Base-by-base conservation (phyloP, 2,329 filamentous ascomycete genomes). In the Ophiocordyceps camponoti-rufipedis region DNA sequence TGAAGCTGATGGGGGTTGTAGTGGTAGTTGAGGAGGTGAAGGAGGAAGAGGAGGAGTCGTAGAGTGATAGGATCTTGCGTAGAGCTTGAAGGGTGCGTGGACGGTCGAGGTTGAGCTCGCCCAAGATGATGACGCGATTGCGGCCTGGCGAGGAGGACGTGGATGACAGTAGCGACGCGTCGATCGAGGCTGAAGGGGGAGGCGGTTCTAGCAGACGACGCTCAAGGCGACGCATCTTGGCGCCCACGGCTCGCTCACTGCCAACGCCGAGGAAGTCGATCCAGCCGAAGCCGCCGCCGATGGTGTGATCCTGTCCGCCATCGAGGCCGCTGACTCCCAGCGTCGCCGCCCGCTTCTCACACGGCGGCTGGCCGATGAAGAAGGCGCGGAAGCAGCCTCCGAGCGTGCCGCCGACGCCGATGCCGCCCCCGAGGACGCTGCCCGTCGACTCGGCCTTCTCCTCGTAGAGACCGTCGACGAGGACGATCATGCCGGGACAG, bases 401-500 rank as follows among this genome's bases (percentile, higher is more conserved):
- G 47, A 96, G 85, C 0, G 82, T 85, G 13, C 88, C 89, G 39
- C 89, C 89, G 28, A 95, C 79, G 40, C 89, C 89, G 43, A 78
- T 82, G 51, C 78, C 82, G 5, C 82, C 81, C 44, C 85, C 83
- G 5, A 93, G 69, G 0, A 76, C 78, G 18, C 78, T 80, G 14
- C 80, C 79, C 2, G 71, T 65, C 18, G 76, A 79, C 50, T 80
- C 74, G 49, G 87, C 85, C 54, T 94, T 87, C 59, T 96, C 91
- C 58, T 94, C 87, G 56, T 98, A 98, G n/a, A 89, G 79, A 7
- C 91, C 91, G 55, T 98, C 91, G 0, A 95, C 78, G 0, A 98
- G 72, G 4, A 96, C 84, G 43, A 98, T 84, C 87, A 96, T 96
- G 3, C 93, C 93, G 0, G 91, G 88, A 5, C 82, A 79, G 57